phyloP scores from a whole-genome alignment of 2,329 filamentous ascomycete species.

The Madurella fahalii region DNA sequence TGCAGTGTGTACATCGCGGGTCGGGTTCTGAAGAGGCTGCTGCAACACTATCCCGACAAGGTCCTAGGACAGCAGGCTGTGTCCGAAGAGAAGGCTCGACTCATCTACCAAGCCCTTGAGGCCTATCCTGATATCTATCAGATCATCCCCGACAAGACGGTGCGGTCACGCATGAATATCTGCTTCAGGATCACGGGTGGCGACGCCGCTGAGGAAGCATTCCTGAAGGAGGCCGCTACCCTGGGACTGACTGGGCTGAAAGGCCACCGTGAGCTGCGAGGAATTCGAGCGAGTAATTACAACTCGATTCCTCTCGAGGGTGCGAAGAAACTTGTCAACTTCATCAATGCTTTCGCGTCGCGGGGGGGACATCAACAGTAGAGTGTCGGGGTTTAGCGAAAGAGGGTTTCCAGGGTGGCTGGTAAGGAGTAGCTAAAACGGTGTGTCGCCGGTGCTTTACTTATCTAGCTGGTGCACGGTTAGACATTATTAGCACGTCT shows the following conservation, averaged over 20 bases:
- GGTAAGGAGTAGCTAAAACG: no score
- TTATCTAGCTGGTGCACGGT: no score
- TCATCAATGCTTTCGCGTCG: constrained; percentile 52
- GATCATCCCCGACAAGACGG: constrained; percentile 69
- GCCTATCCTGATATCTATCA: constrained; percentile 67
- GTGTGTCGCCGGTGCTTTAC: no score
- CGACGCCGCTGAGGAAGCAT: constrained; percentile 71
- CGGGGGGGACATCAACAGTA: no score
- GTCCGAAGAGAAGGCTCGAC: constrained; percentile 66
- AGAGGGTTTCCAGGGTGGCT: no score
- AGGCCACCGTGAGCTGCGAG: constrained; percentile 82
- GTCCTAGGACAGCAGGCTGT: constrained; percentile 73
- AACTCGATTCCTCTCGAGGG: constrained; percentile 71
- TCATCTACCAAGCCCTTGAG: constrained; percentile 77
- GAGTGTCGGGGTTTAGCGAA: no score
- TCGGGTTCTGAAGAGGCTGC: constrained; percentile 76
- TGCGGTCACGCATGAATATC: constrained; percentile 88
- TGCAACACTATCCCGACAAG: constrained; percentile 61
- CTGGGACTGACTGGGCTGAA: constrained; percentile 74
- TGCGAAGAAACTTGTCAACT: constrained; percentile 63
- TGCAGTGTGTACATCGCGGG: constrained; percentile 84
- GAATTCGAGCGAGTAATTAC: constrained; percentile 84
- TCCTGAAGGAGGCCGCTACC: constrained; percentile 68
- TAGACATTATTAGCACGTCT: no score
- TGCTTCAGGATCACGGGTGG: constrained; percentile 66